These are phyloP conservation scores for Quercus suber DNA, from an alignment of 306 rosid species.

Conservation along the genomic window DNA sequence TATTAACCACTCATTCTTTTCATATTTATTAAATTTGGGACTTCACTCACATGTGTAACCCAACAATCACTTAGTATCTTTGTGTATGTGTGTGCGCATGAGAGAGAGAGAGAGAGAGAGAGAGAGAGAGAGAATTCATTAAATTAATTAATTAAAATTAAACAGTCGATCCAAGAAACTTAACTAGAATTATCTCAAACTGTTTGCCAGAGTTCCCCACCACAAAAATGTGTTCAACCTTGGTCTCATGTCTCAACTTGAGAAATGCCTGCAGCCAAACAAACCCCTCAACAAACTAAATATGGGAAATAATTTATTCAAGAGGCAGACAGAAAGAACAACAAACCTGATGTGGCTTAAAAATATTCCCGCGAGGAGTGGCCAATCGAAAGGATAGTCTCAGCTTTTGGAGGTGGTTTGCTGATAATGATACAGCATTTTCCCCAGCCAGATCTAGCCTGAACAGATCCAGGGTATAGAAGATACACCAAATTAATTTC, in stretches of 20 bases:
- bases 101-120: not conserved
- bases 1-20: no score
- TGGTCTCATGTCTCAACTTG: constrained; percentile 79
- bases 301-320: constrained; percentile 17
- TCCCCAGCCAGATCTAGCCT: constrained; percentile 83
- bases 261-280: constrained; percentile 75
- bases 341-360: constrained; percentile 95
- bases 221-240: constrained; percentile 80
- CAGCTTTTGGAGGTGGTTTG: constrained; percentile 94
- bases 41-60: no score
- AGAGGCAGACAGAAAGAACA: constrained; percentile 20
- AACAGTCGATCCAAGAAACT: constrained; percentile 39
- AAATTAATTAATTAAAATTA: not conserved
- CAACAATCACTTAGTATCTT: not conserved
- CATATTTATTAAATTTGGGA: no score
- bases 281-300: constrained; percentile 33
- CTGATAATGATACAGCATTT: constrained; percentile 58
- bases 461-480: constrained; percentile 24
- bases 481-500: constrained; percentile 17
- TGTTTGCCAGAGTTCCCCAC: constrained; percentile 73
- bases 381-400: constrained; percentile 75
- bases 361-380: constrained; percentile 63
- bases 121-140: not conserved
- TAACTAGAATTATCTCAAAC: constrained; percentile 80
- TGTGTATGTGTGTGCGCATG: not conserved